phyloP scores from a whole-genome alignment of 441 rosid genomes.

The Pelargonium fulgidum region DNA sequence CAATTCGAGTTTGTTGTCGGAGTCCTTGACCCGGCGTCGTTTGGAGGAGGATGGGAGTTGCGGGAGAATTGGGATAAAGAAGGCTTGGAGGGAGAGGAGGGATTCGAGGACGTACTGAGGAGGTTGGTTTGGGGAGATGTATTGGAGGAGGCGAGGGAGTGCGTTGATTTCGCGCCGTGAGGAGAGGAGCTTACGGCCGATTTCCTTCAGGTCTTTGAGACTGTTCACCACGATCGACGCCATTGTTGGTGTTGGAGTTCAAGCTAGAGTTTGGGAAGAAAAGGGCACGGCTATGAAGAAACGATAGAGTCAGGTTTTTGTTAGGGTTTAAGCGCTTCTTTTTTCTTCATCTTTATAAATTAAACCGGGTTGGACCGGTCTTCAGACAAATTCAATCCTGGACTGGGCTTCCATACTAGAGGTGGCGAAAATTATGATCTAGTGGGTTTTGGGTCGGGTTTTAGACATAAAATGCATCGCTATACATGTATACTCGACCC shows the following conservation, averaged over 20 bases:
- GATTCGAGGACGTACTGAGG: constrained; percentile 65
- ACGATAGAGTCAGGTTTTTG: no score
- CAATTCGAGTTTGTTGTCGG: constrained; percentile 40
- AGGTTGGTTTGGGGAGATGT: constrained; percentile 45
- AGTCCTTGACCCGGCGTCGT: constrained; percentile 19
- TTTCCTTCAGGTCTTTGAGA: background rate
- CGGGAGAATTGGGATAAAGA: constrained; percentile 71
- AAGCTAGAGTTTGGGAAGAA: background rate
- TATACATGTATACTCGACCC: no score
- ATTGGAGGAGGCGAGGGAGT: constrained; percentile 64
- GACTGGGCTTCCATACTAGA: no score
- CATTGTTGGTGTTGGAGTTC: background rate
- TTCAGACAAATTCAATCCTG: no score
- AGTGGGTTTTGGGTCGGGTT: no score
- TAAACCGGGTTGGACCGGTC: no score
- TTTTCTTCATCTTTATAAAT: no score
- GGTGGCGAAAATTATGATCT: no score
- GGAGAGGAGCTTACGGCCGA: background rate
- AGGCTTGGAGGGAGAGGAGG: constrained; percentile 81
- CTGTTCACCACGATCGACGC: constrained; percentile 1
- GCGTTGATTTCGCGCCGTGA: constrained; percentile 7
- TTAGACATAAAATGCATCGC: no score
- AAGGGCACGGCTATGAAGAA: no score
- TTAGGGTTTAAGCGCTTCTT: no score
- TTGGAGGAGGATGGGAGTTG: constrained; percentile 46